These are phyloP conservation scores for Aeminium ludgeri DNA, from an alignment of 495 filamentous ascomycete genomes.

Conservation along the genomic window DNA sequence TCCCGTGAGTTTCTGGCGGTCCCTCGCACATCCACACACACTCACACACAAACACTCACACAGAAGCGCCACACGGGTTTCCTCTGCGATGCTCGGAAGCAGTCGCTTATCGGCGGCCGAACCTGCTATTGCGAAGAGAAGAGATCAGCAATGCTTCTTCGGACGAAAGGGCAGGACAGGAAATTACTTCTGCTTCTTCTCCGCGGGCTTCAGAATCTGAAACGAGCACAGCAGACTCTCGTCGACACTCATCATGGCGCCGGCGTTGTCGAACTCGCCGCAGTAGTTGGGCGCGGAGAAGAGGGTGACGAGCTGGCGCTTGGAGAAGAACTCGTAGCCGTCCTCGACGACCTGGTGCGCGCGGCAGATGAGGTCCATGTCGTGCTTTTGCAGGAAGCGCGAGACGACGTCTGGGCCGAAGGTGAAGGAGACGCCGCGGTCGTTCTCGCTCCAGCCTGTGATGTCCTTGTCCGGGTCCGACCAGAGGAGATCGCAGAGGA, in stretches of 20 bases:
- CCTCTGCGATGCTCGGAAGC: too few species aligned
- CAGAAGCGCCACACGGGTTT: too few species aligned
- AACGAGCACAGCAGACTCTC: slow-evolving; percentile 90
- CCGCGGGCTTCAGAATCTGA: slow-evolving; percentile 95
- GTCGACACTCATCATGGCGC: slow-evolving; percentile 95
- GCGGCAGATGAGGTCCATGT: slow-evolving; percentile 92
- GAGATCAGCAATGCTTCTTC: slow-evolving; percentile 35
- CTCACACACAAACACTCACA: too few species aligned
- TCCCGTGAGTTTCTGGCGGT: too few species aligned
- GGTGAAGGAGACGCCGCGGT: slow-evolving; percentile 93
- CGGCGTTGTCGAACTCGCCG: slow-evolving; percentile 98
- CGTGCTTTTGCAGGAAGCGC: slow-evolving; percentile 83
- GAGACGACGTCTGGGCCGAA: slow-evolving; percentile 98
- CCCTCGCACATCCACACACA: too few species aligned
- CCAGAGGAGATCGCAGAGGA: slow-evolving; percentile 97
- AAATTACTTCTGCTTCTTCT: slow-evolving; percentile 99
- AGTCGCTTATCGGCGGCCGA: slow-evolving; percentile 96
- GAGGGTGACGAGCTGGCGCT: slow-evolving; percentile 87
- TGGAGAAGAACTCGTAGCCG: slow-evolving; percentile 97
- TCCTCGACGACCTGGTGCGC: slow-evolving; percentile 99
- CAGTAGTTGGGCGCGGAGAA: slow-evolving; percentile 98
- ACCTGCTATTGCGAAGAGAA: slow-evolving; percentile 85
- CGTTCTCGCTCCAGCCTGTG: slow-evolving; percentile 87
- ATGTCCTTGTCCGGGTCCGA: slow-evolving; percentile 97
- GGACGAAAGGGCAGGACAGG: slow-evolving; percentile 40